Evolutionary conservation across 257 asterid genomes (phyloP).

Genomic region (Solanum rostratum): DNA sequence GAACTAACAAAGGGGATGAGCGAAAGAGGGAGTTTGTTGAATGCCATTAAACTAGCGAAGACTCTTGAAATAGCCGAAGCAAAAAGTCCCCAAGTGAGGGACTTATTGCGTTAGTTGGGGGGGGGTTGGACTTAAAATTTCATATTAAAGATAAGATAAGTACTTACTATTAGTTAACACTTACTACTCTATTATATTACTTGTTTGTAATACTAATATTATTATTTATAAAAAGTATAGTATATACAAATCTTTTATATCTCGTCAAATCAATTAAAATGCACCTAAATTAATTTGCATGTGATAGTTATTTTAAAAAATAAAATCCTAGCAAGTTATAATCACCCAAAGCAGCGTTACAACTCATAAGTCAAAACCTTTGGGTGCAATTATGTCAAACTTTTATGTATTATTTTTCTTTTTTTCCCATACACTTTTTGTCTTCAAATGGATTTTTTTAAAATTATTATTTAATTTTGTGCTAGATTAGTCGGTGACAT

Average conservation of each 20-base stretch:
- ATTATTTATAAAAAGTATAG: too few species aligned
- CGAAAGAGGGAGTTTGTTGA: too few species aligned
- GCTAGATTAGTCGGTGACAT: background rate
- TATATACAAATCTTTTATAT: too few species aligned
- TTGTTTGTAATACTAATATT: accelerated
- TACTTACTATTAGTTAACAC: background rate
- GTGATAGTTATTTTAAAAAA: background rate
- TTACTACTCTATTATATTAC: background rate
- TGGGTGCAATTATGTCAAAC: background rate
- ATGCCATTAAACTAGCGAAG: too few species aligned
- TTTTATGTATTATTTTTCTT: background rate
- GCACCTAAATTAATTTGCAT: accelerated
- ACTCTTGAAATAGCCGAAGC: too few species aligned
- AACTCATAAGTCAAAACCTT: background rate
- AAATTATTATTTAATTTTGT: background rate
- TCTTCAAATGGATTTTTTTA: background rate
- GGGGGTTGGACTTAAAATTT: too few species aligned
- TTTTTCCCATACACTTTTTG: background rate
- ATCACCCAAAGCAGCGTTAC: background rate
- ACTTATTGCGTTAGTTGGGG: too few species aligned
- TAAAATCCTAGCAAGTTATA: background rate
- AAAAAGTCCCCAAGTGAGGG: too few species aligned
- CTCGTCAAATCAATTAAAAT: background rate
- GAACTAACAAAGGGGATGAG: too few species aligned
- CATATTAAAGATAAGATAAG: accelerated